A percentile compares a stretch with the other conserved stretches of the same genome.
Evolutionary conservation across 129 eudicot species (phyloP).

Genomic region (Oenanthe sinensis): DNA sequence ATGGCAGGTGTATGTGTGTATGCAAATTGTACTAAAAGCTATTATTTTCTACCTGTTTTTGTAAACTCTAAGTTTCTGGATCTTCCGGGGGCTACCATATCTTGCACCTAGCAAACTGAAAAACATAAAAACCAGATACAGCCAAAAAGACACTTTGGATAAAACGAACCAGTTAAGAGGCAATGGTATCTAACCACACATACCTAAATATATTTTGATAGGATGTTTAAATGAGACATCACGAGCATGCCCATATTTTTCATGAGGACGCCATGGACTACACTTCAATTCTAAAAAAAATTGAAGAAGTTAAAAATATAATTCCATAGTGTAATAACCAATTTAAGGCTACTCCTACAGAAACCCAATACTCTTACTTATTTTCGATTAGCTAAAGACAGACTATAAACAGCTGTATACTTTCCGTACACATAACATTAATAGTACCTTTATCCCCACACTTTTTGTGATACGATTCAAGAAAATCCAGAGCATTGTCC

Average conservation of each 20-base stretch:
- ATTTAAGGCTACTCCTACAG: not conserved
- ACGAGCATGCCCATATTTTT: constrained; percentile 64
- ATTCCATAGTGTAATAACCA: not conserved
- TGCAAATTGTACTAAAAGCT: not conserved
- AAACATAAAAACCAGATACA: not conserved
- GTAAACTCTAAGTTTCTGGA: constrained; percentile 63
- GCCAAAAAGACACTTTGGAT: not conserved
- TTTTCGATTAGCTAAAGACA: not conserved
- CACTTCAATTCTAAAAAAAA: constrained; percentile 54
- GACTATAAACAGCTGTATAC: not conserved
- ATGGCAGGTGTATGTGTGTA: not conserved
- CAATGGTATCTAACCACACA: constrained; percentile 11
- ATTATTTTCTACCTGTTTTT: constrained; percentile 42
- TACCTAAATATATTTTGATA: constrained; percentile 86
- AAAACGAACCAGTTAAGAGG: constrained; percentile 8
- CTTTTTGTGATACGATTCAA: constrained; percentile 59
- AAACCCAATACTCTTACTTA: not conserved
- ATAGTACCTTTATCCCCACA: constrained; percentile 88
- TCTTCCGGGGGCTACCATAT: constrained; percentile 74
- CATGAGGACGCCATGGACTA: constrained; percentile 68
- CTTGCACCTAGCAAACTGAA: constrained; percentile 55
- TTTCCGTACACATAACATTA: constrained; percentile 11
- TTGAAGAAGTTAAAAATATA: not conserved
- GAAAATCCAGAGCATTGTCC: constrained; percentile 56
- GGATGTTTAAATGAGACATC: constrained; percentile 88